Evolutionary conservation across 257 asterid genomes (phyloP), one percentile per base, ranked within the genome.

Genomic region (Solanum gandarillasii): DNA sequence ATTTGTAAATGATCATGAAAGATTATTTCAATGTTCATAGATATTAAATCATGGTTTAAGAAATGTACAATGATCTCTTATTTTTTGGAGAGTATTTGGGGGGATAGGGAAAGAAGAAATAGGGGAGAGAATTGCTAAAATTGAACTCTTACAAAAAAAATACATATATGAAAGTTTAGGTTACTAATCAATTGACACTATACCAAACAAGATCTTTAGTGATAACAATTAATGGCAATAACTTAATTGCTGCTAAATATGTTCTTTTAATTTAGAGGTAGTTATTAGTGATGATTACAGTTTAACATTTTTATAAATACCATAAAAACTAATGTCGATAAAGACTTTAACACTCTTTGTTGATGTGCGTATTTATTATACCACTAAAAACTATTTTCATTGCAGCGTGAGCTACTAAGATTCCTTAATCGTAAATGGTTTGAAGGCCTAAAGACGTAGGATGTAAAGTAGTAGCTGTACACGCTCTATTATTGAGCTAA

Each of bases 301-400:
- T 55, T 55, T 55, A 55, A 18, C 1, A 6, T 55, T 18, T 55
- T 55, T 55, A 7, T 55, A 55, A 20, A 55, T 55, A 4, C 0
- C 65, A 1, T 2, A 18, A 20, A 6, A 55, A 55, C 1, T 20
- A 55, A 7, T 55, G 0, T 20, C 11, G 11, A 55, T 20, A 55
- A 55, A 55, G 1, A 7, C 4, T 6, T 18, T 55, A 20, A 0
- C 2, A 0, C 4, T 16, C 0, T 7, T 18, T 55, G 1, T 55
- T 55, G 20, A 18, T 55, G 2, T 55, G 4, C 1, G 0, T 52
- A 52, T 52, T 52, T 18, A 52, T 52, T 52, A 14, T 48, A 52
- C 23, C 3, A 6, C 21, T 16, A 55, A 18, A 52, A 18, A 7
- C 10, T 55, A 55, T 55, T 55, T 18, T 55, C 4, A 7, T 18